Base-by-base conservation (phyloP, 2,329 filamentous ascomycete species). In the Aspergillus novofumigatus region DNA sequence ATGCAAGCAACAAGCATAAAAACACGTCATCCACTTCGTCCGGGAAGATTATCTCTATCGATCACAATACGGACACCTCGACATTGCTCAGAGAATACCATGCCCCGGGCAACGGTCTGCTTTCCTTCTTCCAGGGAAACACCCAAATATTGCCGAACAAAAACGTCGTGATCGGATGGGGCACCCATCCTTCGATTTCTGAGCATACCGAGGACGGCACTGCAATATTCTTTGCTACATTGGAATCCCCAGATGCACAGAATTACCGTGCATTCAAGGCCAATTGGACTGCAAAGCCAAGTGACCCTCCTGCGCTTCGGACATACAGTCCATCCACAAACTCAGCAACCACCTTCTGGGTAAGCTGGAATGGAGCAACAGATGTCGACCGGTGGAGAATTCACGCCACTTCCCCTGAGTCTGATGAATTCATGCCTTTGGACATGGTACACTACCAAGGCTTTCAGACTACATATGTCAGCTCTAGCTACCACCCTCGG, bases 321-420 rank as follows among this genome's bases (percentile, higher is more conserved):
- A n/a, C 68, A 65, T 26, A 70, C 72, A 21, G 68, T 75, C 32
- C 85, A 81, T 64, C 32, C 6, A 3, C 14, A n/a, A 38, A 38
- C 14, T 17, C 32, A 17, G 5, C 14, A 38, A 38, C 32, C 14
- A 38, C 32, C 32, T 38, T 38, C 14, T 38, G 32, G 32, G 80
- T 83, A 6, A 82, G 77, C 8, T 82, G 79, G 79, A 81, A 81
- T 57, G 79, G 79, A 5, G 78, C 78, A 52, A 81, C 78, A 0
- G 74, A 77, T 7, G 29, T 54, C 2, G 26, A 38, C 32, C 4
- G 25, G 1, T 54, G 52, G 52, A 38, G 20, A 23, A 10, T 54
- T 1, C 21, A 54, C 20, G 52, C 52, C 5, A 14, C 51, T 2
- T 7, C 51, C 8, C 11, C 51, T 20, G 23, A 1, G 3, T 41